Conservation (phyloP, 1,139 yeast genomes). For the Eremothecium sinecaudum region DNA sequence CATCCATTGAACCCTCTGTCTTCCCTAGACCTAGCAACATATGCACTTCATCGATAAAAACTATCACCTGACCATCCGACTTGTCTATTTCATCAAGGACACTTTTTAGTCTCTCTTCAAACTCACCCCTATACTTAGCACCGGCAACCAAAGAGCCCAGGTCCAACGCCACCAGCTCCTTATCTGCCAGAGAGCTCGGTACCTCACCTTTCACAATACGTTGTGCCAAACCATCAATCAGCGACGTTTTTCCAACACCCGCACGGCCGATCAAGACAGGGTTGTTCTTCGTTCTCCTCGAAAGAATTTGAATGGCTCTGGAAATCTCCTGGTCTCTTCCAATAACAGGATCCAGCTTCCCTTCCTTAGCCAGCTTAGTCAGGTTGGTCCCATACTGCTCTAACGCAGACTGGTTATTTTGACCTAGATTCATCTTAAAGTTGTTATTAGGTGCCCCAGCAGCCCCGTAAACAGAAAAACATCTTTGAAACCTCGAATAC, state of each 20-base stretch:
- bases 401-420: constrained; percentile 49
- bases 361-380: constrained; percentile 77
- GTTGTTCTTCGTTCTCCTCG: constrained; percentile 87
- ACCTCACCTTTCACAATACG: constrained; percentile 85
- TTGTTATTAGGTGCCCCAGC: constrained; percentile 7
- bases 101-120: constrained; percentile 78
- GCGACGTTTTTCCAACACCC: constrained; percentile 96
- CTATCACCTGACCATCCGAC: constrained; percentile 64
- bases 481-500: too few species aligned
- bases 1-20: constrained; percentile 93
- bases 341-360: constrained; percentile 91
- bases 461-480: too few species aligned
- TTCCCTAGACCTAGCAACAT: constrained; percentile 87
- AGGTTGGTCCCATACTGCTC: constrained; percentile 83
- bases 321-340: constrained; percentile 94
- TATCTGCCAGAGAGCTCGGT: constrained; percentile 85
- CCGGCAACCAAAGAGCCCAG: constrained; percentile 87
- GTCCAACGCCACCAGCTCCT: constrained; percentile 74
- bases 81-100: constrained; percentile 84
- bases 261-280: constrained; percentile 93
- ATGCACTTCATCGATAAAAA: constrained; percentile 90
- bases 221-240: constrained; percentile 94
- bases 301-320: constrained; percentile 81
- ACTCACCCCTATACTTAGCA: constrained; percentile 91
- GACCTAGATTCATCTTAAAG: constrained; percentile 6